Evolutionary conservation across 306 rosid species (phyloP), one percentile per base, ranked within the genome.

Genomic region (Lagenaria siceraria): DNA sequence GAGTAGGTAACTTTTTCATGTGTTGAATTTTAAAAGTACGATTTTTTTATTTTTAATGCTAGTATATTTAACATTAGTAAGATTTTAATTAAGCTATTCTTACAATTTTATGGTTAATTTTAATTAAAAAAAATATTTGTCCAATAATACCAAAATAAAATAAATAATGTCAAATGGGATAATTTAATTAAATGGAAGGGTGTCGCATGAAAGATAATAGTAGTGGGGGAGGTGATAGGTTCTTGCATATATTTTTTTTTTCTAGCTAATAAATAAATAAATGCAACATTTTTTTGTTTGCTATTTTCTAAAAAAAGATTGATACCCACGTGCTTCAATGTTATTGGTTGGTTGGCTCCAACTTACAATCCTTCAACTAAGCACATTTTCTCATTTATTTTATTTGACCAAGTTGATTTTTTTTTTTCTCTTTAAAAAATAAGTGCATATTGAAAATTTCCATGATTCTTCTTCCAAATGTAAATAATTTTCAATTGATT

Each of bases 141-240:
- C 40, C 22, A 62, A 62, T 31, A 4, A 33, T 61, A 8, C 21
- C 3, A 17, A 63, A 63, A 38, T 46, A 12, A 33, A 65, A 19
- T 36, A 1, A 36, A 19, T 38, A 12, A 19, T 40, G 3, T 68
- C 2, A 42, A 40, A 10, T 69, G n/a, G 5, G 54, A 69, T 42
- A 38, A 69, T 42, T 22, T 69, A 21, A 68, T 40, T n/a, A 68
- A 68, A 38, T 68, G 33, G 25, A 42, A 42, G 54, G 29, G 4
- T 18, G 72, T 65, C 19, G 10, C 27, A 38, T 65, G 48, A 65
- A 65, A 38, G 18, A 59, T 63, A 63, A 27, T 10, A 66, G 74
- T 69, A 69, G 75, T 69, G 75, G 75, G 71, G 75, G 75, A 69
- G 54, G 21, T 69, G 75, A 69, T 69, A 42, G 75, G 4, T 69